phyloP scores from a whole-genome alignment of 73 alveolate species.

The Paramecium tetraurelia region DNA sequence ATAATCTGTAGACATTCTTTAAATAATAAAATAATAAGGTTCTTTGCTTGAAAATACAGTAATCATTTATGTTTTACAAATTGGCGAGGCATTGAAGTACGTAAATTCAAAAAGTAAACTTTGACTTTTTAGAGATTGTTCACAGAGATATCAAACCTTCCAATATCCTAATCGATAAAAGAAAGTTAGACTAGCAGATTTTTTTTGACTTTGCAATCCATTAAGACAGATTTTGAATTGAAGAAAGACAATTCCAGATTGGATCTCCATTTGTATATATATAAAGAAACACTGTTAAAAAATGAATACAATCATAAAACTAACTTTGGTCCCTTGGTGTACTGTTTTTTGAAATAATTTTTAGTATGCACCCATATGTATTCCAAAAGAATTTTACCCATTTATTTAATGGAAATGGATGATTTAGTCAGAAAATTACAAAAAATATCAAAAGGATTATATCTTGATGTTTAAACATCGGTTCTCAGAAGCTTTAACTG shows the following conservation, averaged over 20 bases:
- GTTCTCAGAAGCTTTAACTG: neutral
- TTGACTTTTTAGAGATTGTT: neutral
- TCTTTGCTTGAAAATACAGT: neutral
- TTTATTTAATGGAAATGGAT: neutral
- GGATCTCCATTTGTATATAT: slow-evolving; percentile 29
- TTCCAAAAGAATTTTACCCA: neutral
- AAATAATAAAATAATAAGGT: neutral
- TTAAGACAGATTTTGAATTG: neutral
- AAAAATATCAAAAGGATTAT: neutral
- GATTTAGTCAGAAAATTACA: neutral
- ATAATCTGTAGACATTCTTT: neutral
- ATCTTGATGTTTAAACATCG: neutral
- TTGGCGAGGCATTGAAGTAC: neutral
- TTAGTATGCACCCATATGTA: neutral
- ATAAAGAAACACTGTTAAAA: neutral
- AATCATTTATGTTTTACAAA: neutral
- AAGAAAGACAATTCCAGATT: neutral
- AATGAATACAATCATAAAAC: neutral
- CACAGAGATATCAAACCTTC: slow-evolving; percentile 63
- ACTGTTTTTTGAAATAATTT: neutral
- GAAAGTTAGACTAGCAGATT: slow-evolving; percentile 55
- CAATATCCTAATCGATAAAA: slow-evolving; percentile 34
- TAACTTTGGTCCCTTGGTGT: slow-evolving; percentile 9
- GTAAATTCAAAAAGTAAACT: neutral
- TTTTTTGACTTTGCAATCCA: slow-evolving; percentile 51